Percentiles rank a stretch among this genome's conserved stretches.
phyloP scores from a whole-genome alignment of 345 rosid genomes.

The Gossypium mustelinum region DNA sequence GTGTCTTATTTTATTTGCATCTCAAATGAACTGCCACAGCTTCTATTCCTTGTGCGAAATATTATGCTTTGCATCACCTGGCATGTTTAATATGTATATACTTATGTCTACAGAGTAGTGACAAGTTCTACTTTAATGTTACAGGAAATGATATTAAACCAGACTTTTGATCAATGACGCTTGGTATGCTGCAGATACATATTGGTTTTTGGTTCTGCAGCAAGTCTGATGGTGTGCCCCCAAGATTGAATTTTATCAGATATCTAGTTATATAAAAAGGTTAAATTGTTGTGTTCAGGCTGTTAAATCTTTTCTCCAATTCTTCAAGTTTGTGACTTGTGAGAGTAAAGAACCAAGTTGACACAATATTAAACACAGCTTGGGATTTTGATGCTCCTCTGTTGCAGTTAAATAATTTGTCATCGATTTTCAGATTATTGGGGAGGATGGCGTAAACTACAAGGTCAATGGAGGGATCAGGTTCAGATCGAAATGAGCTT shows the following conservation, averaged over 20 bases:
- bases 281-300: conserved; percentile 5
- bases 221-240: conserved; percentile 18
- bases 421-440: neutral
- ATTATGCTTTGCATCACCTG: conserved; percentile 4
- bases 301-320: neutral
- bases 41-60: neutral
- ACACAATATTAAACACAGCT: neutral
- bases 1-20: neutral
- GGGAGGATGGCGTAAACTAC: neutral
- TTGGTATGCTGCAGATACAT: conserved; percentile 18
- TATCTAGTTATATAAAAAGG: conserved; percentile 27
- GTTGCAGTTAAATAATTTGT: conserved; percentile 5
- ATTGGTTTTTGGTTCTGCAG: conserved; percentile 9
- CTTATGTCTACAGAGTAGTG: neutral
- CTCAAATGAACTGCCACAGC: neutral
- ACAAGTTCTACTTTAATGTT: conserved; percentile 14
- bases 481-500: conserved; percentile 10
- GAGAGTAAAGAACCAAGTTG: conserved; percentile 4
- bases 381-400: neutral
- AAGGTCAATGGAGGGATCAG: conserved; percentile 3
- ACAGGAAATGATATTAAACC: conserved; percentile 36
- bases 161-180: conserved; percentile 16
- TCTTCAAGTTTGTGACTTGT: neutral
- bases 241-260: conserved; percentile 14
- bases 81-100: neutral